Percentiles rank a stretch among this genome's conserved stretches.
Evolutionary conservation across 1,139 yeast genomes (phyloP).

Genomic region (Candida tetrigidarum): DNA sequence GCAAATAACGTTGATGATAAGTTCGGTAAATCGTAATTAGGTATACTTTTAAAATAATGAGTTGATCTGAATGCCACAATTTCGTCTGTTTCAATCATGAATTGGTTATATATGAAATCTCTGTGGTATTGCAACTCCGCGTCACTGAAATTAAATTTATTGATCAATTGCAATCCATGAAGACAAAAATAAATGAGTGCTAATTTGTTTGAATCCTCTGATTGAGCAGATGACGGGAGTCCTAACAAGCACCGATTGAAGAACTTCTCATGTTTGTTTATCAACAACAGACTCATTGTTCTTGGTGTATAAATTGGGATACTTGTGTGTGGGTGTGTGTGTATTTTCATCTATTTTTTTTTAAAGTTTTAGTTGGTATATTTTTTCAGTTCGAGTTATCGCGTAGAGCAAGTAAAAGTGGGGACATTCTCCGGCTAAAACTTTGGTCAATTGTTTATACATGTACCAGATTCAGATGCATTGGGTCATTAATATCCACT

Average conservation of each 20-base stretch:
- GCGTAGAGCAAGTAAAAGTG: no score
- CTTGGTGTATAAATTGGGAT: neutral
- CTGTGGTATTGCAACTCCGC: constrained; percentile 35
- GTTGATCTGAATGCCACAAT: constrained; percentile 56
- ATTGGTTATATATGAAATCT: constrained; percentile 52
- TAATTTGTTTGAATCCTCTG: constrained; percentile 68
- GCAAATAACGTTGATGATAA: constrained; percentile 74
- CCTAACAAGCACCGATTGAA: constrained; percentile 54
- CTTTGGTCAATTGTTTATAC: no score
- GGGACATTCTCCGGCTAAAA: no score
- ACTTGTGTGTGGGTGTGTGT: neutral
- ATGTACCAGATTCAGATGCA: no score
- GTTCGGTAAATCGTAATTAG: constrained; percentile 60
- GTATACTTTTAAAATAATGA: constrained; percentile 34
- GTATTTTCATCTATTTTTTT: neutral
- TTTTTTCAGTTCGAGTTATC: no score
- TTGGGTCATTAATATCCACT: no score
- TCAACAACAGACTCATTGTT: constrained; percentile 14
- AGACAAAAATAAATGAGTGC: constrained; percentile 70
- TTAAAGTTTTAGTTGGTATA: neutral
- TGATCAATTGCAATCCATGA: constrained; percentile 60
- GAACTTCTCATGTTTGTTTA: constrained; percentile 51
- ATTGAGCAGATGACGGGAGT: constrained; percentile 53
- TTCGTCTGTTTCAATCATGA: constrained; percentile 49
- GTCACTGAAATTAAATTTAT: constrained; percentile 33